A percentile compares a stretch with the other conserved stretches of the same genome.
These are phyloP conservation scores for Plectosphaerella plurivora DNA, from an alignment of 2,329 filamentous ascomycete genomes.

Conservation along the genomic window DNA sequence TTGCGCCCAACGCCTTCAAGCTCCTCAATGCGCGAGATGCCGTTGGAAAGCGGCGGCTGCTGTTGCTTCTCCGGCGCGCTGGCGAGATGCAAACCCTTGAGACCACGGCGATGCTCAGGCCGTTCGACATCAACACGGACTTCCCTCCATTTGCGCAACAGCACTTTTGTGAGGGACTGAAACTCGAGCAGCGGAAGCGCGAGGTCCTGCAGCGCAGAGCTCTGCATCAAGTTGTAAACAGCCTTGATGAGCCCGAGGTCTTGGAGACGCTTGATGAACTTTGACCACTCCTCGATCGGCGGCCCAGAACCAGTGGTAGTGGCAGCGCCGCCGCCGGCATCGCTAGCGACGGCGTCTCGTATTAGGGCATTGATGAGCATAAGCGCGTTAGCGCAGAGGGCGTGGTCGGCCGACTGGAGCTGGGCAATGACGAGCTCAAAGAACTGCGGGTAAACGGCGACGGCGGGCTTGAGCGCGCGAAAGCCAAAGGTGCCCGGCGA, in stretches of 20 bases:
- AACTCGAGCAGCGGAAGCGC: slow-evolving; percentile 90
- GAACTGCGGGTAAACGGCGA: slow-evolving; percentile 89
- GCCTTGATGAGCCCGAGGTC: slow-evolving; percentile 90
- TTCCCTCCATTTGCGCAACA: slow-evolving; percentile 84
- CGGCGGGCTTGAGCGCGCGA: slow-evolving; percentile 83
- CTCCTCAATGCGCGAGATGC: slow-evolving; percentile 29
- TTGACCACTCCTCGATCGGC: slow-evolving; percentile 76
- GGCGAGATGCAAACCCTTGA: slow-evolving; percentile 81
- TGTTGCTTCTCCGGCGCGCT: slow-evolving; percentile 62
- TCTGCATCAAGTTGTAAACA: slow-evolving; percentile 91
- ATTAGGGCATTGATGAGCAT: slow-evolving; percentile 95
- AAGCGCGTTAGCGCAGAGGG: slow-evolving; percentile 89
- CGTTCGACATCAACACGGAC: slow-evolving; percentile 80
- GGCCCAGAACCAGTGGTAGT: slow-evolving; percentile 25
- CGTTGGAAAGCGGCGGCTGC: slow-evolving; percentile 23
- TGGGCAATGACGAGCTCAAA: slow-evolving; percentile 90
- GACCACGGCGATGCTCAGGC: slow-evolving; percentile 78
- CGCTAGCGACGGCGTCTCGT: slow-evolving; percentile 79
- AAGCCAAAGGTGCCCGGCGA: slow-evolving; percentile 73
- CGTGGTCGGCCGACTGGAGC: slow-evolving; percentile 89
- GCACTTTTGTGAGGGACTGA: slow-evolving; percentile 82
- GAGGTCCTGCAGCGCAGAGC: slow-evolving; percentile 83
- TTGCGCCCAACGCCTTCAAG: slow-evolving; percentile 40
- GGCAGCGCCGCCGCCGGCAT: slow-evolving; percentile 45
- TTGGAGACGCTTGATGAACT: slow-evolving; percentile 89